Evolutionary conservation across 1,284 basidiomycete species (phyloP).

Genomic region (Ustilago nuda): DNA sequence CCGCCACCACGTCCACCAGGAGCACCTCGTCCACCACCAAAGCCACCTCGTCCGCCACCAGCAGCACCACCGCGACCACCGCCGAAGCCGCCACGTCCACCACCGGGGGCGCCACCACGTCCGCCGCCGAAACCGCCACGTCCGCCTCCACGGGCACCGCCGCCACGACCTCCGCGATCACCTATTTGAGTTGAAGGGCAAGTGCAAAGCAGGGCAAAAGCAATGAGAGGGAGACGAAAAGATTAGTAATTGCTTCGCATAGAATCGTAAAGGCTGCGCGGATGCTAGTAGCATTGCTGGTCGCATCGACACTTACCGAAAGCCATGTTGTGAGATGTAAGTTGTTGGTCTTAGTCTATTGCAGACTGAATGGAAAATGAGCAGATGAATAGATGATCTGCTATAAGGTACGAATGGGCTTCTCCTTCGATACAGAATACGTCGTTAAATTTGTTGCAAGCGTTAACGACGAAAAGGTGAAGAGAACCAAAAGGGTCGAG

Average conservation of each 20-base stretch:
- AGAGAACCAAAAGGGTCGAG: conserved; percentile 6
- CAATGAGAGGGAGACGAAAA: conserved; percentile 1
- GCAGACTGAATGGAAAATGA: conserved; percentile 20
- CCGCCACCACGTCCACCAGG: conserved; percentile 54
- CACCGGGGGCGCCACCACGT: conserved; percentile 52
- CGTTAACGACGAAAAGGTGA: conserved; percentile 18
- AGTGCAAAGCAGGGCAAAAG: neutral
- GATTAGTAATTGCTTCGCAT: conserved; percentile 9
- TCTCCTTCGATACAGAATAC: conserved; percentile 4
- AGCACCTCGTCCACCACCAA: conserved; percentile 57
- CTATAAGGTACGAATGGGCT: conserved; percentile 2
- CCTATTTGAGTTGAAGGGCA: conserved; percentile 23
- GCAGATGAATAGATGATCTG: conserved; percentile 17
- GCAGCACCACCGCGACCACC: conserved; percentile 54
- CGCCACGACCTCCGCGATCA: conserved; percentile 64
- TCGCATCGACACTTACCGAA: conserved; percentile 34
- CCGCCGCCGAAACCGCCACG: conserved; percentile 47
- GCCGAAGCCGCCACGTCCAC: conserved; percentile 39
- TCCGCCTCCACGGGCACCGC: conserved; percentile 55
- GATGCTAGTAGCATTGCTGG: neutral
- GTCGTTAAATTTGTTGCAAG: conserved; percentile 10
- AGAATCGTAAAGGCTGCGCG: neutral
- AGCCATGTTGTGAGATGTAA: conserved; percentile 38
- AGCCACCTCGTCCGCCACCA: conserved; percentile 40
- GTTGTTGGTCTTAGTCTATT: conserved; percentile 23